Evolutionary conservation across 441 rosid species (phyloP), one percentile per base, ranked within the genome.

Genomic region (Gossypium trilobum): DNA sequence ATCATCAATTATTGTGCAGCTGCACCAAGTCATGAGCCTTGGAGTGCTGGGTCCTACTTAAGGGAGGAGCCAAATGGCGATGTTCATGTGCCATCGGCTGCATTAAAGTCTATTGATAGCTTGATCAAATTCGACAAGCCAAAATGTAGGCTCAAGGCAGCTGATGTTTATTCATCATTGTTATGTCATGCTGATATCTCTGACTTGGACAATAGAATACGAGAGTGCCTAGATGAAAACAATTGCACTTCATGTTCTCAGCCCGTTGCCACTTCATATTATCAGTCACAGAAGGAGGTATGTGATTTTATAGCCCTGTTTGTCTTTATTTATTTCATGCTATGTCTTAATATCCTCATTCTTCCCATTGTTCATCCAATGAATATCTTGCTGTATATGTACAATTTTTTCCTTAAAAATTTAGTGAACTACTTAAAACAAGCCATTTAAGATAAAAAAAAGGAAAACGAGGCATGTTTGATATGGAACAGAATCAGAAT

Each of bases 51-150:
- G 51, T 84, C 83, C 63, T 88, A 80, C 78, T 83, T 93, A 78
- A 88, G 85, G 81, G 97, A 93, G 85, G 98, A 93, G 75, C 50
- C 79, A 74, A 86, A 78, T 80, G 93, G 97, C 57, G 98, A 91
- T 84, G 86, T 91, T 86, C 87, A 82, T 55, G 97, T 91, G 84
- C 97, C 98, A 4, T 91, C 97, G 62, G 88, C 82, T 82, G 92
- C 91, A 77, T 82, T 93, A 77, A 91, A 92, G 88, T 89, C 95
- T 58, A 87, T 93, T 85, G 97, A 93, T 73, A 91, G 98, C 80
- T 87, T 93, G 87, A 93, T 93, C 86, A 90, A 84, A 82, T 93
- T 93, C 80, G 97, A 93, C 83, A 93, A 88, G 92, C 96, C 98
- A 77, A 90, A 80, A 77, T 91, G 93, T 82, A 87, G 84, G 78